These are phyloP conservation scores for Teratosphaeriaceae sp. DNA, from an alignment of 2,329 filamentous ascomycete species.

Conservation along the genomic window DNA sequence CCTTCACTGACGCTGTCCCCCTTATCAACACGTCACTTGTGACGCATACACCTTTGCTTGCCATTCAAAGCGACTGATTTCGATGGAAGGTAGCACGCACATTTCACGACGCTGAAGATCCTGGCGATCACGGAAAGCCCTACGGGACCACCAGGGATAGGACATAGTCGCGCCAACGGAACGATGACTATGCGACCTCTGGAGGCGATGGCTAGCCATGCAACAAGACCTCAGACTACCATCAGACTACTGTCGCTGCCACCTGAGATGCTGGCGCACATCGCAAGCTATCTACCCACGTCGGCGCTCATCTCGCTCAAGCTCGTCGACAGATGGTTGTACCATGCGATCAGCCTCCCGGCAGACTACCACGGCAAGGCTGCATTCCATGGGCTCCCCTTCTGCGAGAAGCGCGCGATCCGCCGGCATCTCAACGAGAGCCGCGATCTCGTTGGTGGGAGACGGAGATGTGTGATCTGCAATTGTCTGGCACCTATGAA, in stretches of 20 bases:
- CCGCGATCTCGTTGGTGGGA: slow-evolving; percentile 12
- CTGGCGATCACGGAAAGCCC: too few species aligned
- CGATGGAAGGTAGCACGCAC: too few species aligned
- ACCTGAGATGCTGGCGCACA: slow-evolving; percentile 27
- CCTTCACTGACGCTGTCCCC: too few species aligned
- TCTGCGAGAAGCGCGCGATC: slow-evolving; percentile 20
- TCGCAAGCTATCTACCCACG: slow-evolving; percentile 30
- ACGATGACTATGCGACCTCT: too few species aligned
- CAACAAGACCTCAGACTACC: slow-evolving; percentile 12
- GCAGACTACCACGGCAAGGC: slow-evolving; percentile 4
- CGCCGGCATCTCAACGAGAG: slow-evolving; percentile 19
- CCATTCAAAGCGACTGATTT: too few species aligned
- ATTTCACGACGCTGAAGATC: too few species aligned
- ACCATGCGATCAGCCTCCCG: slow-evolving; percentile 16
- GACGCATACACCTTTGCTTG: too few species aligned
- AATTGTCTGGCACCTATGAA: slow-evolving; percentile 7
- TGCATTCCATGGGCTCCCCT: slow-evolving; percentile 14
- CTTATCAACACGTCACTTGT: too few species aligned
- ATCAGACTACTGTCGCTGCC: slow-evolving; percentile 26
- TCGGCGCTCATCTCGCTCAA: slow-evolving; percentile 34
- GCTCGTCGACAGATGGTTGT: slow-evolving; percentile 28
- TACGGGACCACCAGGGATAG: too few species aligned
- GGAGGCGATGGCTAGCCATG: background rate
- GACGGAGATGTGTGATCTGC: slow-evolving; percentile 21
- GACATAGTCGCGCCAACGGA: too few species aligned